These are phyloP conservation scores for Backusella liffmaniae DNA, from an alignment of 192 early-diverging fungal species.

Conservation along the genomic window DNA sequence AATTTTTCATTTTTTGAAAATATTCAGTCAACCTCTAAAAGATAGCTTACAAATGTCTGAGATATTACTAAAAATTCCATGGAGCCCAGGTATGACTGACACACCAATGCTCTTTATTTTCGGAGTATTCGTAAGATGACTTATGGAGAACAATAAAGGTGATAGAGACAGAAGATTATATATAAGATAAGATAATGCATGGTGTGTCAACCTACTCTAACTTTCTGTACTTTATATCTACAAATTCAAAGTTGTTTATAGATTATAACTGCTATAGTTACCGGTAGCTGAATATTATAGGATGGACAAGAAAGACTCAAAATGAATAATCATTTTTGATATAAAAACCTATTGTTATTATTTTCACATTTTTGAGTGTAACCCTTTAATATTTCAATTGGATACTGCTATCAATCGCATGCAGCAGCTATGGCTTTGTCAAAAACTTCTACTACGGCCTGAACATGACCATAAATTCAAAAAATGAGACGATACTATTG, in stretches of 20 bases:
- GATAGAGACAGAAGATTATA: too few relatives aligned
- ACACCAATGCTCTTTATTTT: background rate
- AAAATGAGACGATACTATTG: background rate
- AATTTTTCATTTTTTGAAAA: background rate
- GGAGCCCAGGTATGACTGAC: background rate
- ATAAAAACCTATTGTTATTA: background rate
- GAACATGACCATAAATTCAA: background rate
- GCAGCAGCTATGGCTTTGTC: background rate
- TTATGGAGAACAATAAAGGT: background rate
- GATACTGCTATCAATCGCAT: background rate
- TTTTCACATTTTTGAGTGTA: background rate
- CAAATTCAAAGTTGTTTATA: background rate
- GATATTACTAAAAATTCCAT: background rate
- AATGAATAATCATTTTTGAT: background rate
- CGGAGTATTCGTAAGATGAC: background rate
- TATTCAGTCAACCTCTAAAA: background rate
- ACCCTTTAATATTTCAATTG: background rate
- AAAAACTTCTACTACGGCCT: background rate
- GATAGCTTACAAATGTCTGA: background rate
- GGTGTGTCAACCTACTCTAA: background rate
- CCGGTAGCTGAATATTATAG: background rate
- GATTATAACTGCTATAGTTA: background rate
- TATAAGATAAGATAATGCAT: background rate
- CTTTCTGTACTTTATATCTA: background rate
- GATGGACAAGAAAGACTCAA: background rate